Evolutionary conservation across 2,329 filamentous ascomycete species (phyloP).

Genomic region (Phyllosticta paracitricarpa): DNA sequence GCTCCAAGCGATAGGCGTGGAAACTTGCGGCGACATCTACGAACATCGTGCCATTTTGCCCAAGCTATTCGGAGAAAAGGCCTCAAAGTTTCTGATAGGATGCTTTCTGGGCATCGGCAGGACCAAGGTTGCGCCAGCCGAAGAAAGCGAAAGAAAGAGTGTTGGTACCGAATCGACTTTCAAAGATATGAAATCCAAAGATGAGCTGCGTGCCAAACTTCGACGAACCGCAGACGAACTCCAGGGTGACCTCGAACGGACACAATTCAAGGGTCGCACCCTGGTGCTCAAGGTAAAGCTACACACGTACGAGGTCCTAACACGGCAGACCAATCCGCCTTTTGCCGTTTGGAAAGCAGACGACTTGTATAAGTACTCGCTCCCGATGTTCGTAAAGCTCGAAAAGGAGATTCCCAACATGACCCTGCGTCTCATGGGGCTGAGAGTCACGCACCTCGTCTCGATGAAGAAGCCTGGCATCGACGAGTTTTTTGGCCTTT

Average conservation of each 20-base stretch:
- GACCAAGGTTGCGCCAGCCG: conserved; percentile 74
- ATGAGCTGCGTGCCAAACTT: conserved; percentile 64
- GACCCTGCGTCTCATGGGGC: conserved; percentile 74
- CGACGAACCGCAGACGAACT: conserved; percentile 73
- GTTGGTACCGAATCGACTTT: conserved; percentile 94
- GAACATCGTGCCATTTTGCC: conserved; percentile 61
- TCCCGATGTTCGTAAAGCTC: conserved; percentile 76
- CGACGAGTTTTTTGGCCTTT: conserved; percentile 66
- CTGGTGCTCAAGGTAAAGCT: conserved; percentile 87
- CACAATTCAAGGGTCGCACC: conserved; percentile 81
- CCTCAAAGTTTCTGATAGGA: conserved; percentile 73
- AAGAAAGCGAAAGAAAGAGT: conserved; percentile 85
- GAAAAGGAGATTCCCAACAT: conserved; percentile 74
- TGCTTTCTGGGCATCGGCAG: conserved; percentile 80
- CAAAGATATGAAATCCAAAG: conserved; percentile 60
- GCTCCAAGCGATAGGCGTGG: conserved; percentile 75
- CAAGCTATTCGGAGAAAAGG: conserved; percentile 82
- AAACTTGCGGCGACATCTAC: conserved; percentile 83
- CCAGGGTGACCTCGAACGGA: conserved; percentile 71
- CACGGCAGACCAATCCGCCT: conserved; percentile 66
- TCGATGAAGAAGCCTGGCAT: conserved; percentile 74
- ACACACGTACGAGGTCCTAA: conserved; percentile 86
- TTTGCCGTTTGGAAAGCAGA: conserved; percentile 63
- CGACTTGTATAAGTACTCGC: conserved; percentile 70
- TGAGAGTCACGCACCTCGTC: conserved; percentile 78